Percentiles rank a stretch among this genome's conserved stretches.
Conservation (phyloP, 768 basidiomycete species). For the Hygrocybe punicea region DNA sequence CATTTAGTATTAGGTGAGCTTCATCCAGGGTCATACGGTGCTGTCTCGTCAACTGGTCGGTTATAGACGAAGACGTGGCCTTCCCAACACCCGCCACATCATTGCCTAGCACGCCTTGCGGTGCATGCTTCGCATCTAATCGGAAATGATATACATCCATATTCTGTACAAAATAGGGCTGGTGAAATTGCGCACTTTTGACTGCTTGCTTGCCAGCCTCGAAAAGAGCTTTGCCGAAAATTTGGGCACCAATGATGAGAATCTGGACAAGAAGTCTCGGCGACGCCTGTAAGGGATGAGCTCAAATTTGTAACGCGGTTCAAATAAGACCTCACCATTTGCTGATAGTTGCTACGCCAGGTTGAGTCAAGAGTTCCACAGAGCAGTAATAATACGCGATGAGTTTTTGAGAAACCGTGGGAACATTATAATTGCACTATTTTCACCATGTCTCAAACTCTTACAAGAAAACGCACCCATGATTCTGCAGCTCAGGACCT, state of each 20-base stretch:
- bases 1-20: constrained; percentile 88
- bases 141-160: not conserved
- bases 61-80: constrained; percentile 69
- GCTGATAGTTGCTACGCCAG: not conserved
- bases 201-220: constrained; percentile 91
- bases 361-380: not conserved
- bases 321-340: not conserved
- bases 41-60: constrained; percentile 78
- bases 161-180: not conserved
- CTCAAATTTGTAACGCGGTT: not conserved
- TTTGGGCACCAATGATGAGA: constrained; percentile 68
- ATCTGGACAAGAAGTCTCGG: constrained; percentile 79
- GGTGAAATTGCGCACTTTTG: constrained; percentile 62
- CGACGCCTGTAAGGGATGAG: constrained; percentile 52
- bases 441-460: constrained; percentile 9
- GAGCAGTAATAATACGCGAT: too few species aligned
- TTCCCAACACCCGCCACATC: constrained; percentile 73
- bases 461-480: constrained; percentile 53
- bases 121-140: constrained; percentile 78
- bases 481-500: constrained; percentile 18
- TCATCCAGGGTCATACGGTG: constrained; percentile 95
- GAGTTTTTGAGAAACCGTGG: too few species aligned
- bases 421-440: too few species aligned
- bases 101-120: constrained; percentile 62
- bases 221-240: constrained; percentile 85